Conservation (phyloP, 2,329 filamentous ascomycete genomes). For the Cladosporium phlei region DNA sequence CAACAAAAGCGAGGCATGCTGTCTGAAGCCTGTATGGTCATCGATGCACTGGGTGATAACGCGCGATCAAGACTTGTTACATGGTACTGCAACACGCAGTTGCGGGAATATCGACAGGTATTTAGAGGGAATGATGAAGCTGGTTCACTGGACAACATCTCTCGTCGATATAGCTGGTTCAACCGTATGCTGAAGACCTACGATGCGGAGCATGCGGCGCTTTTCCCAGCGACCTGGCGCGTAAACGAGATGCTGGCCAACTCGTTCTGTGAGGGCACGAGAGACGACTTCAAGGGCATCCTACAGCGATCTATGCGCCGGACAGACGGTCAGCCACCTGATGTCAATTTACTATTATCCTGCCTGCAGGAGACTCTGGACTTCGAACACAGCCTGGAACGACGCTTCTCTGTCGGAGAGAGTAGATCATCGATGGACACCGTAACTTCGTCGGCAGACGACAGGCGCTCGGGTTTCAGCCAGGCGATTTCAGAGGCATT, state of each 20-base stretch:
- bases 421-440: slow-evolving; percentile 80
- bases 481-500: slow-evolving; percentile 94
- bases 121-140: slow-evolving; percentile 96
- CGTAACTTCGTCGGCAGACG: slow-evolving; percentile 66
- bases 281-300: slow-evolving; percentile 92
- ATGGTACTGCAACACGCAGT: slow-evolving; percentile 97
- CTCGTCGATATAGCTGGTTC: slow-evolving; percentile 92
- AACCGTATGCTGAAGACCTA: slow-evolving; percentile 92
- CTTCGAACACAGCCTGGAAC: slow-evolving; percentile 89
- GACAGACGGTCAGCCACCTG: slow-evolving; percentile 70
- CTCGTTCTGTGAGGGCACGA: slow-evolving; percentile 89
- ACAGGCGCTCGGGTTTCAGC: slow-evolving; percentile 71
- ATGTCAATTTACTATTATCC: slow-evolving; percentile 82
- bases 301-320: slow-evolving; percentile 80
- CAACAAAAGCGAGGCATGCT: slow-evolving; percentile 64
- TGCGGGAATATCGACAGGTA: slow-evolving; percentile 91
- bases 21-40: slow-evolving; percentile 83
- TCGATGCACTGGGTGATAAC: slow-evolving; percentile 88
- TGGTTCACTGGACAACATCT: slow-evolving; percentile 93
- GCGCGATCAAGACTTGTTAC: slow-evolving; percentile 77
- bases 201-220: slow-evolving; percentile 81
- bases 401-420: slow-evolving; percentile 64
- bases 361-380: slow-evolving; percentile 94
- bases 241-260: slow-evolving; percentile 87
- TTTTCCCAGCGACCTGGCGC: slow-evolving; percentile 85